These are phyloP conservation scores for Leccinum boreale DNA, from an alignment of 768 basidiomycete genomes.

Conservation along the genomic window DNA sequence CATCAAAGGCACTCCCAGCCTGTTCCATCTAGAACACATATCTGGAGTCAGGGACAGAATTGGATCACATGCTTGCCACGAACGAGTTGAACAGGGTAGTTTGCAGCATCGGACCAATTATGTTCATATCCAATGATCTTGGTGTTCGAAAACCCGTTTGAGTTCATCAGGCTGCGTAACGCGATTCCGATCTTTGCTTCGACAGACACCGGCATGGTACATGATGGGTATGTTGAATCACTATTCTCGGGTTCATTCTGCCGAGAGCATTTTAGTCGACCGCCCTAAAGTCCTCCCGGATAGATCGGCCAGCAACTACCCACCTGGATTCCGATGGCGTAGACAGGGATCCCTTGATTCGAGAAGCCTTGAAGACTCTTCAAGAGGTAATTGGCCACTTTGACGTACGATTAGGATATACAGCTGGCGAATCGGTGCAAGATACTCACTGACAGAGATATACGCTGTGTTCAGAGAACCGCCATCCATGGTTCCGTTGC, in stretches of 20 bases:
- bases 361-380: slow-evolving; percentile 71
- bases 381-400: slow-evolving; percentile 71
- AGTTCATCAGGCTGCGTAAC: slow-evolving; percentile 58
- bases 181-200: slow-evolving; percentile 58
- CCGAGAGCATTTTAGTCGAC: background rate
- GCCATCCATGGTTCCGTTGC: slow-evolving; percentile 58
- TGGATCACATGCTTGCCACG: slow-evolving; percentile 6
- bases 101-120: slow-evolving; percentile 67
- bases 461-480: slow-evolving; percentile 54
- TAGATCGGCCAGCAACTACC: background rate
- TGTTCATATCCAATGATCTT: slow-evolving; percentile 71
- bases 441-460: slow-evolving; percentile 43
- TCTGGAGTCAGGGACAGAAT: background rate
- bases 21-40: slow-evolving; percentile 47
- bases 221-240: slow-evolving; percentile 68
- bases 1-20: slow-evolving; percentile 52
- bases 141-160: slow-evolving; percentile 54
- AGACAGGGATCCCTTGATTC: slow-evolving; percentile 54
- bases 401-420: background rate
- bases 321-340: slow-evolving; percentile 60
- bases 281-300: background rate
- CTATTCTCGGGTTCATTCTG: slow-evolving; percentile 56
- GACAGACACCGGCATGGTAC: slow-evolving; percentile 47
- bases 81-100: slow-evolving; percentile 59
- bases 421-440: background rate